Conservation (phyloP, 1,284 basidiomycete genomes). For the Veloporphyrellus conicus region DNA sequence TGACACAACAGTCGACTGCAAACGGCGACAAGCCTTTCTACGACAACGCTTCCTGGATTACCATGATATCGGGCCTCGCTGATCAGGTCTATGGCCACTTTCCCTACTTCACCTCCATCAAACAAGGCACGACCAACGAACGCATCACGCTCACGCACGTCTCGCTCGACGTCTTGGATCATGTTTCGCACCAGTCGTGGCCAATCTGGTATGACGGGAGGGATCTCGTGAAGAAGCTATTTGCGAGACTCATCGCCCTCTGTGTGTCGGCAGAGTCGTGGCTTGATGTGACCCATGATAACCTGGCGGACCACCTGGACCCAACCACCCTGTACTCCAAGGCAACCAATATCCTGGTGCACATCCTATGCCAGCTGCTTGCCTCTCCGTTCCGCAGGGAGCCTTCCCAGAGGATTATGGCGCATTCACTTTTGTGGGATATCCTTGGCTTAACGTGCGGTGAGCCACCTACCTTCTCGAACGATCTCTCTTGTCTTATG, state of each 20-base stretch:
- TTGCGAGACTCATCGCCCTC: conserved; percentile 50
- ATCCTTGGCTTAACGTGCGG: conserved; percentile 44
- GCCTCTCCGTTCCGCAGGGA: conserved; percentile 34
- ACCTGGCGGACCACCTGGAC: conserved; percentile 35
- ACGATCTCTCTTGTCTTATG: conserved; percentile 3
- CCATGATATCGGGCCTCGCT: conserved; percentile 48
- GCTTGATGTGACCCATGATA: conserved; percentile 41
- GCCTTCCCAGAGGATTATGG: conserved; percentile 39
- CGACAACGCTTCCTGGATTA: conserved; percentile 36
- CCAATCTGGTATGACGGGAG: conserved; percentile 46
- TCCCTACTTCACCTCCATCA: conserved; percentile 43
- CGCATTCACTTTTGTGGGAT: conserved; percentile 44
- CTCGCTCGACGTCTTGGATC: conserved; percentile 50
- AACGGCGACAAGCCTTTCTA: conserved; percentile 24
- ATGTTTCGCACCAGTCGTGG: conserved; percentile 46
- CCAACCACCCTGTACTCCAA: conserved; percentile 39
- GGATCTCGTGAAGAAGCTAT: conserved; percentile 44
- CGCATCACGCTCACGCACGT: conserved; percentile 52
- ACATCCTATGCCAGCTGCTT: conserved; percentile 41
- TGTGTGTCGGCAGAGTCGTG: conserved; percentile 55
- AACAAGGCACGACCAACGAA: conserved; percentile 55
- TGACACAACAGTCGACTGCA: conserved; percentile 37
- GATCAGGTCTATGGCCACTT: conserved; percentile 48
- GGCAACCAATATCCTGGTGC: conserved; percentile 34
- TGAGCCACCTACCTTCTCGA: conserved; percentile 24